Percentiles rank a stretch among this genome's conserved stretches.
phyloP scores from a whole-genome alignment of 352 stramenopile genomes.

The Pythium myriotylum region DNA sequence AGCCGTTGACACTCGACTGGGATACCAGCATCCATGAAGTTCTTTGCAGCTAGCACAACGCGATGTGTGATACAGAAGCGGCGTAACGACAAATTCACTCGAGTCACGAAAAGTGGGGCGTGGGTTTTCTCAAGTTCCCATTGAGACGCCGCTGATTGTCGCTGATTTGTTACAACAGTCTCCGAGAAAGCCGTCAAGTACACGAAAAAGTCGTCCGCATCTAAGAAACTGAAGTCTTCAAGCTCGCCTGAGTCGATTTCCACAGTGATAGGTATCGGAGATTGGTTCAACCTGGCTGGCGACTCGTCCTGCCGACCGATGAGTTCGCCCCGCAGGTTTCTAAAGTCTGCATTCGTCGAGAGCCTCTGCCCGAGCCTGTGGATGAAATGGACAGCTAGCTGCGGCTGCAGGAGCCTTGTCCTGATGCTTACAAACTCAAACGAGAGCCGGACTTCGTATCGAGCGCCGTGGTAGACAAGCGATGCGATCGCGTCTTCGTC shows the following conservation, averaged over 20 bases:
- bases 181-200: background rate
- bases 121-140: background rate
- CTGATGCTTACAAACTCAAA: background rate
- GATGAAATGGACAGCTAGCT: constrained; percentile 2
- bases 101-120: constrained; percentile 1
- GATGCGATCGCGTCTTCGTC: constrained; percentile 1
- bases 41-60: constrained; percentile 10
- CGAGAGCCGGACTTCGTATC: background rate
- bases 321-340: background rate
- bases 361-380: background rate
- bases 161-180: background rate
- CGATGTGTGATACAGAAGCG: constrained; percentile 21
- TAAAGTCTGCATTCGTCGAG: background rate
- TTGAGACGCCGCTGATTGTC: background rate
- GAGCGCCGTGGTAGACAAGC: background rate
- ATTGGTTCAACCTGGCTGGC: background rate
- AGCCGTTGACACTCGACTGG: constrained; percentile 7
- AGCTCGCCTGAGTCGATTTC: background rate
- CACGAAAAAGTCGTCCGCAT: constrained; percentile 11
- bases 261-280: background rate
- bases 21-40: constrained; percentile 4
- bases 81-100: constrained; percentile 1
- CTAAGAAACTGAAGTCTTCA: background rate
- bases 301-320: background rate
- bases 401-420: background rate